Percentiles rank a stretch among this genome's conserved stretches.
These are phyloP conservation scores for Pseudotulostoma volvatum DNA, from an alignment of 495 filamentous ascomycete genomes.

Conservation along the genomic window DNA sequence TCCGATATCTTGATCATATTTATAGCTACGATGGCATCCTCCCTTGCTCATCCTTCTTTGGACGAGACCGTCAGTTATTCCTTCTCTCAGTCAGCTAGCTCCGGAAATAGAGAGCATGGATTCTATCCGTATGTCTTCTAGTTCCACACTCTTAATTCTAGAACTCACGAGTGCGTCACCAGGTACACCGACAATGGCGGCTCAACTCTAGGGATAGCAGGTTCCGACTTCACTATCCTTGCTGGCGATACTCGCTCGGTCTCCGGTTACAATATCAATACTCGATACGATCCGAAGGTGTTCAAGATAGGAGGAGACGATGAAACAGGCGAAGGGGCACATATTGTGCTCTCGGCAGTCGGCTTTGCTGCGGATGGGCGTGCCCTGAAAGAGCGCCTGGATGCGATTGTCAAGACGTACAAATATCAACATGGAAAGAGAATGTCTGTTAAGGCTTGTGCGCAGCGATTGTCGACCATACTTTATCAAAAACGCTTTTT, in stretches of 20 bases:
- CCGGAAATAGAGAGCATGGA: constrained; percentile 49
- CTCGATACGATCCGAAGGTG: constrained; percentile 81
- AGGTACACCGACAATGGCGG: constrained; percentile 97
- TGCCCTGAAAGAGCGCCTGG: constrained; percentile 76
- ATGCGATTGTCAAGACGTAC: constrained; percentile 92
- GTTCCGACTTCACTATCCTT: constrained; percentile 83
- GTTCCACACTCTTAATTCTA: neutral
- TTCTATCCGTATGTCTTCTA: constrained; percentile 68
- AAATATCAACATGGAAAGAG: constrained; percentile 83
- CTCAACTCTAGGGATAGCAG: constrained; percentile 86
- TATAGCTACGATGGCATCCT: neutral
- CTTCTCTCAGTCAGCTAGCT: constrained; percentile 36
- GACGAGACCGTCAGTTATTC: neutral
- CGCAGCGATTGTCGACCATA: constrained; percentile 81
- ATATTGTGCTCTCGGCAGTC: constrained; percentile 79
- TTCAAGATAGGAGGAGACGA: constrained; percentile 90
- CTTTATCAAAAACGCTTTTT: constrained; percentile 97
- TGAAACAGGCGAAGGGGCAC: constrained; percentile 63
- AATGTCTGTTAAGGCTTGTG: constrained; percentile 85
- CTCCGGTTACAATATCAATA: constrained; percentile 96
- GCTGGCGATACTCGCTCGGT: constrained; percentile 93
- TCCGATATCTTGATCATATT: neutral
- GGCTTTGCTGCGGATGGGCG: constrained; percentile 90
- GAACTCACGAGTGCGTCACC: constrained; percentile 9
- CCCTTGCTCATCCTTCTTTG: neutral